Evolutionary conservation across 2,329 filamentous ascomycete species (phyloP).

Genomic region (Calonectria honghensis): DNA sequence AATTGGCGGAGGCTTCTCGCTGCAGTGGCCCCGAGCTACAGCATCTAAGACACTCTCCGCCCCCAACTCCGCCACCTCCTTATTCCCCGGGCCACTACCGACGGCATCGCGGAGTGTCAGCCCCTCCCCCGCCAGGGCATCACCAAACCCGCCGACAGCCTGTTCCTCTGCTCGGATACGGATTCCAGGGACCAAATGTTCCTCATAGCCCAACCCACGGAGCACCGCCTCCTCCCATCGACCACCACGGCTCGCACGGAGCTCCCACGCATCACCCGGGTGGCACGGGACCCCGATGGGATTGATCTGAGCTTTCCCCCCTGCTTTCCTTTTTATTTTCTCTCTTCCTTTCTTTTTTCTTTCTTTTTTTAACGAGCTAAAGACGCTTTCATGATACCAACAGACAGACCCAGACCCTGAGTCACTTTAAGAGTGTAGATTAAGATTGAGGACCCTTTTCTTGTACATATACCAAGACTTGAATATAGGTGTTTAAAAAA

Average conservation of each 20-base stretch:
- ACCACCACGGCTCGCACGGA: background rate
- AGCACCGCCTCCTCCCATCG: background rate
- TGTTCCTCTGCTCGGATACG: slow-evolving; percentile 4
- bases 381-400: slow-evolving; percentile 4
- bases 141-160: background rate
- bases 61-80: slow-evolving; percentile 4
- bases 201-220: background rate
- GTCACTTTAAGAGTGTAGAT: background rate
- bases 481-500: background rate
- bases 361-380: background rate
- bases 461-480: slow-evolving; percentile 1
- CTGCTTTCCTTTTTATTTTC: background rate
- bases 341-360: background rate
- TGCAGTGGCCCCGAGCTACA: background rate
- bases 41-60: slow-evolving; percentile 1
- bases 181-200: background rate
- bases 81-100: background rate
- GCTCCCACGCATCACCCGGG: background rate
- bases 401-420: background rate
- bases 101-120: background rate
- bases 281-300: background rate
- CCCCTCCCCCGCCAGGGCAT: background rate
- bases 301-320: background rate
- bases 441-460: background rate
- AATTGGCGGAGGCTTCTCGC: background rate